A percentile compares a stretch with the other conserved stretches of the same genome.
Evolutionary conservation across 106 monocot species (phyloP).

Genomic region (Dendrobium chrysotoxum): DNA sequence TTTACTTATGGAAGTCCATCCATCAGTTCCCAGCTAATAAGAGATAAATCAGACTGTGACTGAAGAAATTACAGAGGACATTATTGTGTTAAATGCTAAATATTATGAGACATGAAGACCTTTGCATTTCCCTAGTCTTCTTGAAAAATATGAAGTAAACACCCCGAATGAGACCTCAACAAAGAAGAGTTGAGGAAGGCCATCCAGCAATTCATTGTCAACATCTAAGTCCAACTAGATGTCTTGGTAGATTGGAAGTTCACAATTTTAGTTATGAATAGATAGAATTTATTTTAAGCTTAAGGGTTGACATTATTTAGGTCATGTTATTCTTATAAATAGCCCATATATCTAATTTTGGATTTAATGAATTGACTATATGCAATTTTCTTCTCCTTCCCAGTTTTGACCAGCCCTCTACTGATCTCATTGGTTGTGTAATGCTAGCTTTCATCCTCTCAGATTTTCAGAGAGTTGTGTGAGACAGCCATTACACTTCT

Average conservation of each 20-base stretch:
- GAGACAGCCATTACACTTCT: background rate
- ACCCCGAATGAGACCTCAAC: background rate
- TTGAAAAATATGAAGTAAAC: too few relatives aligned
- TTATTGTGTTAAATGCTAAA: too few relatives aligned
- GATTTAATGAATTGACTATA: background rate
- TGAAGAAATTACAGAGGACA: too few relatives aligned
- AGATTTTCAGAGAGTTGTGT: background rate
- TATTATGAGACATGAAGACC: too few relatives aligned
- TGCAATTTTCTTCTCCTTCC: background rate
- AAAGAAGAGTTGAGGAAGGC: background rate
- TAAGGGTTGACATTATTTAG: too few relatives aligned
- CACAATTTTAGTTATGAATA: background rate
- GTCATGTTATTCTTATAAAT: background rate
- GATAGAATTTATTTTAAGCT: too few relatives aligned
- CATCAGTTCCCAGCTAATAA: too few relatives aligned
- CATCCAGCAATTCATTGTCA: background rate
- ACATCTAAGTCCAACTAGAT: background rate
- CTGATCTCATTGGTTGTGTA: background rate
- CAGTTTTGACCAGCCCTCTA: background rate
- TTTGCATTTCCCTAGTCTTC: too few relatives aligned
- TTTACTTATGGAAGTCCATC: too few relatives aligned
- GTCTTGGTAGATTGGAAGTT: background rate
- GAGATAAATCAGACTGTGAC: too few relatives aligned
- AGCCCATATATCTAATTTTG: background rate
- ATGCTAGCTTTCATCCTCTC: background rate